Percentiles rank a stretch among this genome's conserved stretches.
Conservation (phyloP, 1,284 basidiomycete species). For the Porogramme epimiltina region DNA sequence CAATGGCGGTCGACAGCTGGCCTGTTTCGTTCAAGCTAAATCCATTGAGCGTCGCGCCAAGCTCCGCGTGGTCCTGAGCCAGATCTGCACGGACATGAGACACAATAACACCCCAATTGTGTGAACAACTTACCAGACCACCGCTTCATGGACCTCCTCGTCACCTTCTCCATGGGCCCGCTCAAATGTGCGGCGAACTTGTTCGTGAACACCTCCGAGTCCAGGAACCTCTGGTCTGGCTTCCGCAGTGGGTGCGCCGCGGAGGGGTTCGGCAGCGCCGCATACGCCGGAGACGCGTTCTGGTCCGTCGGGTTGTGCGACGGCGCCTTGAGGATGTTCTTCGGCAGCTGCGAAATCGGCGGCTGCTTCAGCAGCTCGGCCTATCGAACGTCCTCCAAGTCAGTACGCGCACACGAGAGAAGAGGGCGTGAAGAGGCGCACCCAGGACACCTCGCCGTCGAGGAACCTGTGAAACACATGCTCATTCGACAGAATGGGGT, state of each 20-base stretch:
- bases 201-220: slow-evolving; percentile 95
- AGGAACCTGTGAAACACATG: slow-evolving; percentile 95
- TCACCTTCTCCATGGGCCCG: slow-evolving; percentile 95
- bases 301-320: slow-evolving; percentile 92
- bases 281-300: slow-evolving; percentile 74
- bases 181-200: slow-evolving; percentile 93
- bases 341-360: slow-evolving; percentile 87
- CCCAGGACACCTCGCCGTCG: slow-evolving; percentile 96
- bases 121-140: slow-evolving; percentile 74
- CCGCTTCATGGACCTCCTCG: slow-evolving; percentile 86
- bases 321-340: slow-evolving; percentile 94
- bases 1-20: slow-evolving; percentile 76
- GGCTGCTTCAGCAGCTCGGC: slow-evolving; percentile 91
- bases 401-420: not conserved
- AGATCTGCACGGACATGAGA: slow-evolving; percentile 57
- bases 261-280: slow-evolving; percentile 86
- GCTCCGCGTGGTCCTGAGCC: slow-evolving; percentile 90
- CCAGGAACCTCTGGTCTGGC: slow-evolving; percentile 93
- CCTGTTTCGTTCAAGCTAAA: slow-evolving; percentile 89
- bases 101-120: not conserved
- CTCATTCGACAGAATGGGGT: slow-evolving; percentile 93
- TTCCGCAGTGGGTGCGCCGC: slow-evolving; percentile 83
- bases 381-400: slow-evolving; percentile 40
- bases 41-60: slow-evolving; percentile 94
- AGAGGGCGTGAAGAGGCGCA: slow-evolving; percentile 36